Base-by-base conservation (phyloP, 148 eudicot species). In the Pharnaceum exiguum region DNA sequence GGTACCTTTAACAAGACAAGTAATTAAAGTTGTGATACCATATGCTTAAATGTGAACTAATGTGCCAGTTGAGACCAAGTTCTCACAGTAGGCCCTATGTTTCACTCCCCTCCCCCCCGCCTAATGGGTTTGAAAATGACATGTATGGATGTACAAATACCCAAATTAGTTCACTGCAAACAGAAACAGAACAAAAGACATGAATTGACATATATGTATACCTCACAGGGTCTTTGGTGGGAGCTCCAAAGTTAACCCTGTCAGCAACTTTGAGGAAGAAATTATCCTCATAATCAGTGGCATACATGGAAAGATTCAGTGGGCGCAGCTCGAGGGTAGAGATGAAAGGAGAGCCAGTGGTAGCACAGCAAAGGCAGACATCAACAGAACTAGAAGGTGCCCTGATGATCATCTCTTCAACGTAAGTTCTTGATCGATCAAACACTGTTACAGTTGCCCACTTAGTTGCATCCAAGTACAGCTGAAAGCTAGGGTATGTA, bases 281-380 rank as follows among this genome's bases (percentile, higher is more conserved):
- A 12, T 63, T 55, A 67, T 93, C 91, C 69, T 93, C 99, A 50
- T 45, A 93, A 65, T 93, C 99, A 1, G 96, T 93, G 37, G 96
- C 95, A 52, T 93, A 93, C 91, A 89, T 85, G 1, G 99, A 93
- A n/a, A 85, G 78, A 57, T 80, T 93, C 59, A 93, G 61, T 7
- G 87, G 95, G 51, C 99, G 62, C 19, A 93, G 79, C 79, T 93
- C 99, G 17, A 93, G 75, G 0, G 99, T 79, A 11, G 99, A 89
- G 38, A 93, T 78, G 46, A 93, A 93, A 2, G 95, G 91, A 13
- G 89, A 77, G 39, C 91, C 96, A 0, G 99, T 89, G 2, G 88
- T 84, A 27, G 99, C 96, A 71, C 90, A 86, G 53, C 99, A 93
- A 62, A 93, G 65, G 44, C 99, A 93, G 48, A 93, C 89, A 63